Percentiles rank a stretch among this genome's conserved stretches.
phyloP scores from a whole-genome alignment of 2,329 filamentous ascomycete species.

The Sporothrix brunneoviolacea region DNA sequence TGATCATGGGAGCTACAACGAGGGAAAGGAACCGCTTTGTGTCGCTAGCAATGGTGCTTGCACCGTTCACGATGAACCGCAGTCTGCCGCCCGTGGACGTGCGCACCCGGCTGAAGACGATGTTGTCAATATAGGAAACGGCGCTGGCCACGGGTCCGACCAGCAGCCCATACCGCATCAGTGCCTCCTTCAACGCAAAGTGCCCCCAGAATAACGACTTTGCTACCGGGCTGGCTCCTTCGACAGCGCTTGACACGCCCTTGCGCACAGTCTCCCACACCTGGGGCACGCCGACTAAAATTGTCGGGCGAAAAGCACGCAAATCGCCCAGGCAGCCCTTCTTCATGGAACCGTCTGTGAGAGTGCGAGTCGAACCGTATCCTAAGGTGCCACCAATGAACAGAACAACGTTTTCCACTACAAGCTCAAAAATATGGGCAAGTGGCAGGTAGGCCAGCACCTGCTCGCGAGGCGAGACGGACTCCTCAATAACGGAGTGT shows the following conservation, averaged over 20 bases:
- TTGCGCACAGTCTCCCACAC: conserved; percentile 98
- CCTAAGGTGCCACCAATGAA: conserved; percentile 89
- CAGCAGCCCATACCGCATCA: conserved; percentile 48
- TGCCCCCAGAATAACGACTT: conserved; percentile 72
- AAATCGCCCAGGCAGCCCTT: conserved; percentile 91
- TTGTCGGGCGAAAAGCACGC: conserved; percentile 79
- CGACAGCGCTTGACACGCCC: conserved; percentile 76
- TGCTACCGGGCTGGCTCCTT: conserved; percentile 60
- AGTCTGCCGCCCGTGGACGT: conserved; percentile 82
- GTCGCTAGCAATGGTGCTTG: conserved; percentile 79
- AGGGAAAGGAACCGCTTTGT: conserved; percentile 89
- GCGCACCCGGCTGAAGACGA: conserved; percentile 90
- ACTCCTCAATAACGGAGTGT: conserved; percentile 67
- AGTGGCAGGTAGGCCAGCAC: conserved; percentile 88
- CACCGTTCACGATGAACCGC: conserved; percentile 89
- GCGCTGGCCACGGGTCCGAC: conserved; percentile 47
- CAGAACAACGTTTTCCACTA: conserved; percentile 85
- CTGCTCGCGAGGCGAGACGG: conserved; percentile 69
- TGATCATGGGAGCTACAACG: conserved; percentile 89
- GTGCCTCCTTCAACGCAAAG: conserved; percentile 51
- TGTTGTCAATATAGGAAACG: conserved; percentile 56
- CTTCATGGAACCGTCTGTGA: conserved; percentile 71
- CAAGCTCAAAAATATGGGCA: conserved; percentile 93
- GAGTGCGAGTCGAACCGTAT: conserved; percentile 83
- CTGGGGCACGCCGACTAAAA: conserved; percentile 90